Evolutionary conservation across 306 rosid species (phyloP), one percentile per base, ranked within the genome.

Genomic region (Corylus americana): DNA sequence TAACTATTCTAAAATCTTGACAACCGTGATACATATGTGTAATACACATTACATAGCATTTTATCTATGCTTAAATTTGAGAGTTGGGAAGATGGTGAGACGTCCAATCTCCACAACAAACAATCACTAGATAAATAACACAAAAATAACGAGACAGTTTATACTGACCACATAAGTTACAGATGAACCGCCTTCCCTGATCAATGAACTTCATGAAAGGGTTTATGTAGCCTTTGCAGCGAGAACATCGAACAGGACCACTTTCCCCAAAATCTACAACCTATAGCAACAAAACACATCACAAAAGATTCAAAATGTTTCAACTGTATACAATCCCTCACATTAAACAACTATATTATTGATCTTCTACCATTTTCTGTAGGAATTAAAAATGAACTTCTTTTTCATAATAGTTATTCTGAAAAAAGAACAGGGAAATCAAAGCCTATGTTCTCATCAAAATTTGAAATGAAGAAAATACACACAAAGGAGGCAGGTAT

Each of bases 241-340:
- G 97, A 72, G 96, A 91, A 87, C 98, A 95, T 78, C 99, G 96
- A 61, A 95, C 96, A 71, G 99, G 99, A 81, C 99, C 99, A 70
- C 94, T 79, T 83, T 95, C 99, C 87, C 98, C 99, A 89, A 95
- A 95, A 83, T 95, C 99, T 74, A 93, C 98, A 89, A 95, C 93
- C 99, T 93, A 86, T 37, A 75, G 69, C 77, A 42, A 75, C 35
- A 70, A 39, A 59, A 81, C 54, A 18, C 22, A 67, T 67, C 44
- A 42, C 74, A 69, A 70, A 29, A 29, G 31, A 63, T 31, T 63
- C 70, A 31, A 63, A 11, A 62, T 27, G 9, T 0, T 63, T 63
- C 44, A 31, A 63, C 31, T 63, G 70, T 13, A 20, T 25, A 14
- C 66, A 59, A 59, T 10, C 35, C 7, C 70, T 13, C 29, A 31